These are phyloP conservation scores for Selenicereus undatus DNA, from an alignment of 148 eudicot species.

Conservation along the genomic window DNA sequence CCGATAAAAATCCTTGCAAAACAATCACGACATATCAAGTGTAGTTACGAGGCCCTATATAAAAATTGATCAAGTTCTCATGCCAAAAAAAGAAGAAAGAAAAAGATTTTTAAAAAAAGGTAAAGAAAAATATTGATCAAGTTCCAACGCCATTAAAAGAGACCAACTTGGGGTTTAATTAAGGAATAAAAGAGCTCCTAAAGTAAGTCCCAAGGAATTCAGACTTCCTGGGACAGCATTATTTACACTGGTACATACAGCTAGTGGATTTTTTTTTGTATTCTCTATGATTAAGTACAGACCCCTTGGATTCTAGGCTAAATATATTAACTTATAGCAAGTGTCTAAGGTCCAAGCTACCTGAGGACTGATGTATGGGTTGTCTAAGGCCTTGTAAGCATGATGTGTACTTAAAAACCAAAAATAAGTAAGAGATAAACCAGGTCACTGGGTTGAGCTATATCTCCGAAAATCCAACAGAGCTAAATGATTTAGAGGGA, in stretches of 20 bases:
- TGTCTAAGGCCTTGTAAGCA: neutral
- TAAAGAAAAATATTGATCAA: neutral
- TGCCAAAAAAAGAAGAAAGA: no score
- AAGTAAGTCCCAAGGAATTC: conserved; percentile 10
- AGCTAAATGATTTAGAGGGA: no score
- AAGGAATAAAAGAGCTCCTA: neutral
- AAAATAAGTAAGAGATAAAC: no score
- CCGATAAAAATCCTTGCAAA: no score
- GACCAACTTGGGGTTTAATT: neutral
- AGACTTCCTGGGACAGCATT: neutral
- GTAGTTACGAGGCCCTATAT: no score
- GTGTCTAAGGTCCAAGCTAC: neutral
- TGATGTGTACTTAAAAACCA: neutral
- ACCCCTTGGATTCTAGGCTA: conserved; percentile 1
- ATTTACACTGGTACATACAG: neutral
- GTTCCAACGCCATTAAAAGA: neutral
- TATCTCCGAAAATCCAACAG: no score
- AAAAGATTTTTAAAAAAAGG: no score
- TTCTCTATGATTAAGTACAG: conserved; percentile 14
- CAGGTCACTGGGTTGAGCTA: no score
- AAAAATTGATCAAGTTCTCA: no score
- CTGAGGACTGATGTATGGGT: neutral
- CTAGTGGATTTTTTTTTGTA: neutral
- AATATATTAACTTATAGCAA: no score
- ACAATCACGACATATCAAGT: no score